Evolutionary conservation across 306 rosid genomes (phyloP).

Genomic region (Erythrophleum fordii): DNA sequence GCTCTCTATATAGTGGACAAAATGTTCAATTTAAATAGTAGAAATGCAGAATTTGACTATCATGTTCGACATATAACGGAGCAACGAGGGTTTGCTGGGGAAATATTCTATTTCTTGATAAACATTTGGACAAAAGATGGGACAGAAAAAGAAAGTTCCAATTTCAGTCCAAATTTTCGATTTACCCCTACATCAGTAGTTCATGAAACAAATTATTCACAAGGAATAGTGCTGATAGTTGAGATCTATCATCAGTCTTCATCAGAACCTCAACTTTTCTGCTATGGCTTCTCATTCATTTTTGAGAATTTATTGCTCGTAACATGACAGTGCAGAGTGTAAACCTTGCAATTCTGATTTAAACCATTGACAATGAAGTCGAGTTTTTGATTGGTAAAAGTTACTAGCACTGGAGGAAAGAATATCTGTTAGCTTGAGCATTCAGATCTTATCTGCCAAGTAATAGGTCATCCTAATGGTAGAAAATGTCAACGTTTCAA

Average conservation of each 20-base stretch:
- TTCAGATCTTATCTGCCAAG: neutral
- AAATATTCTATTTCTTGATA: no score
- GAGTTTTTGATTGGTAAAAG: conserved; percentile 17
- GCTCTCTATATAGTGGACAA: no score
- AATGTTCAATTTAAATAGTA: no score
- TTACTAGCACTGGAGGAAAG: neutral
- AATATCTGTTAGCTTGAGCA: conserved; percentile 7
- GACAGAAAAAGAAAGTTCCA: no score
- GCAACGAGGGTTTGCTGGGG: no score
- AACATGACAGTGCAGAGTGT: neutral
- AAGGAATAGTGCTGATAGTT: no score
- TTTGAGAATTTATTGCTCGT: conserved; percentile 5
- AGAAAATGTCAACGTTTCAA: neutral
- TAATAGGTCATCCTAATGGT: conserved; percentile 18
- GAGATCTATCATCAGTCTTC: no score
- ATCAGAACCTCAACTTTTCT: neutral
- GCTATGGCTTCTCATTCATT: neutral
- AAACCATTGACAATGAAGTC: neutral
- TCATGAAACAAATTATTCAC: neutral
- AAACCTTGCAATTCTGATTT: neutral
- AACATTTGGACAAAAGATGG: no score
- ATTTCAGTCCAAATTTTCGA: no score
- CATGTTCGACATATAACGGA: no score
- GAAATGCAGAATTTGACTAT: no score
- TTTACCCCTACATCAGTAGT: neutral